Conservation (phyloP, 495 filamentous ascomycete species). For the Penicillium lividum region DNA sequence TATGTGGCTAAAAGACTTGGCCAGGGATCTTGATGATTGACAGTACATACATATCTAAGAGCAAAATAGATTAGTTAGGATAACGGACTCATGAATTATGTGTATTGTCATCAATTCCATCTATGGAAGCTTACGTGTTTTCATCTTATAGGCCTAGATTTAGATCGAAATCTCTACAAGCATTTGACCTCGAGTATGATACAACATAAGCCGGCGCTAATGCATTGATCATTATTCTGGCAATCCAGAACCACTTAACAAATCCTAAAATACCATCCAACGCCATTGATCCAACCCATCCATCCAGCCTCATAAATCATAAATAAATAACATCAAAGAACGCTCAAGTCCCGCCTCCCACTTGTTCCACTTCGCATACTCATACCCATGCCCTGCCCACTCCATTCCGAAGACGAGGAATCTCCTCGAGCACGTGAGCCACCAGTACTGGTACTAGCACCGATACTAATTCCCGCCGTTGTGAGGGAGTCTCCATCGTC, state of each 20-base stretch:
- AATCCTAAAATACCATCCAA: neutral
- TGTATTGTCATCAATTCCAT: too few relatives aligned
- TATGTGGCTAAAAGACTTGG: neutral
- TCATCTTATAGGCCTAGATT: too few relatives aligned
- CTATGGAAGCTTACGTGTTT: too few relatives aligned
- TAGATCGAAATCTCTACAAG: too few relatives aligned
- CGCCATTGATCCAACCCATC: neutral
- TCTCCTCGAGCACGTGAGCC: constrained; percentile 26
- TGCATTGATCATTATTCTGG: neutral
- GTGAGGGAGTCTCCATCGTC: constrained; percentile 29
- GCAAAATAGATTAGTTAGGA: too few relatives aligned
- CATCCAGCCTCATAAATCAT: constrained; percentile 5
- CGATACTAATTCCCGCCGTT: constrained; percentile 30
- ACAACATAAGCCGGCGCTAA: too few relatives aligned
- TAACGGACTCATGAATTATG: too few relatives aligned
- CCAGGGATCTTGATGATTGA: neutral
- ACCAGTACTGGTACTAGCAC: constrained; percentile 28
- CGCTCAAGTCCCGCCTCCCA: constrained; percentile 35
- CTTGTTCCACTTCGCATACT: constrained; percentile 24
- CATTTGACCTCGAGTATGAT: too few relatives aligned
- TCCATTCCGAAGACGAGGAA: constrained; percentile 34
- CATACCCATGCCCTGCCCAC: constrained; percentile 23
- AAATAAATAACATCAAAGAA: constrained; percentile 21
- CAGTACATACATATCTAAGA: neutral
- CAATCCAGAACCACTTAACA: neutral